Evolutionary conservation across 768 basidiomycete genomes (phyloP).

Genomic region (Tricholoma furcatifolium): DNA sequence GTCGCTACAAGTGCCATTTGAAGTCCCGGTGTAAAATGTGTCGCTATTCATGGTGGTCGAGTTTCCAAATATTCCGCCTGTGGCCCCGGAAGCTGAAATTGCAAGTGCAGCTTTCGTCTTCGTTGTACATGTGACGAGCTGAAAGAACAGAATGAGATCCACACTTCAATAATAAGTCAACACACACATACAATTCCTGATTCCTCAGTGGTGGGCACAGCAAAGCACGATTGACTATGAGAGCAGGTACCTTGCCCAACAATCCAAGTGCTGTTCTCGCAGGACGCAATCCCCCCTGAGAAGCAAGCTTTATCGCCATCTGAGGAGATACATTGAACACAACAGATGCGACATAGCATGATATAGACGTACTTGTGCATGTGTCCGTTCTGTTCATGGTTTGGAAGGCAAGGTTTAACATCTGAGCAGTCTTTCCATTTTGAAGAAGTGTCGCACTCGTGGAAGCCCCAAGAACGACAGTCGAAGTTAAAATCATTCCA

Average conservation of each 20-base stretch:
- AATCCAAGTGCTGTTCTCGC: slow-evolving; percentile 41
- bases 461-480: slow-evolving; percentile 26
- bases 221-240: slow-evolving; percentile 44
- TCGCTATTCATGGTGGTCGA: slow-evolving; percentile 4
- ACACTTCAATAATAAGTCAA: neutral
- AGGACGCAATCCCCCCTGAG: slow-evolving; percentile 35
- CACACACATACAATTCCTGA: slow-evolving; percentile 43
- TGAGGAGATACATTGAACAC: slow-evolving; percentile 5
- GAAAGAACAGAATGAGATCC: neutral
- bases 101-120: slow-evolving; percentile 42
- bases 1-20: slow-evolving; percentile 4
- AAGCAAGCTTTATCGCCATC: slow-evolving; percentile 49
- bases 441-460: slow-evolving; percentile 38
- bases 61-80: slow-evolving; percentile 36
- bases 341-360: neutral
- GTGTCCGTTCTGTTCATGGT: slow-evolving; percentile 37
- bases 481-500: slow-evolving; percentile 18
- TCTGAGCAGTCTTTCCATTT: slow-evolving; percentile 52
- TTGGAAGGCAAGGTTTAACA: slow-evolving; percentile 47
- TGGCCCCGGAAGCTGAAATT: slow-evolving; percentile 46
- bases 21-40: slow-evolving; percentile 8
- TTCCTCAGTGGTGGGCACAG: slow-evolving; percentile 42
- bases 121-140: slow-evolving; percentile 55
- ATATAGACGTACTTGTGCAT: slow-evolving; percentile 40
- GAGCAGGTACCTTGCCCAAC: slow-evolving; percentile 32